Evolutionary conservation across 768 basidiomycete genomes (phyloP).

Genomic region (Leucosporidium creatinivorum): DNA sequence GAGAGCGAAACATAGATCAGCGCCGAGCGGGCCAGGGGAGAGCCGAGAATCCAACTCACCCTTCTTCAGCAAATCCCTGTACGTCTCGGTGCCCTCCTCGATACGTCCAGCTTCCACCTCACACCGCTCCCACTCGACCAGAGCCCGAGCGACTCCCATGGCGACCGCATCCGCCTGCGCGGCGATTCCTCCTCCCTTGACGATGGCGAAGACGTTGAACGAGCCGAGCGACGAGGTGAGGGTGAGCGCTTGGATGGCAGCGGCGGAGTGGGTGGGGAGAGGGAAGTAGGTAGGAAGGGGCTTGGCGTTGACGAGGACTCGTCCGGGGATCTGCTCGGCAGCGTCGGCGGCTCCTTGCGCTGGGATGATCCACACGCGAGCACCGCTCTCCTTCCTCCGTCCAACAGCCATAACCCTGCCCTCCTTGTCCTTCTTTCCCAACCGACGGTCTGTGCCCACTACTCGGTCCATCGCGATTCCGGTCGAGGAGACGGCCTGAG

Average conservation of each 20-base stretch:
- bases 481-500: constrained; percentile 10
- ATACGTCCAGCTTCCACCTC: constrained; percentile 40
- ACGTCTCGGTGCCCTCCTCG: constrained; percentile 58
- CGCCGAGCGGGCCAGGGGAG: constrained; percentile 2
- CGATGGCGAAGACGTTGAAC: constrained; percentile 66
- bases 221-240: constrained; percentile 5
- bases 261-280: constrained; percentile 65
- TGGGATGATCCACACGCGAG: constrained; percentile 84
- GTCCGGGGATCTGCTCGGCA: constrained; percentile 16
- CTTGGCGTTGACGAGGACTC: constrained; percentile 73
- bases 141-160: constrained; percentile 42
- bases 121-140: constrained; percentile 36
- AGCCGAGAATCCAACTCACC: constrained; percentile 46
- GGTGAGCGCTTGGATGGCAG: constrained; percentile 72
- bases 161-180: constrained; percentile 82
- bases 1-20: neutral
- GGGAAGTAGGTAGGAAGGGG: constrained; percentile 75
- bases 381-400: constrained; percentile 78
- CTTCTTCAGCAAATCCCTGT: constrained; percentile 60
- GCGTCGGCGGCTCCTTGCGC: constrained; percentile 8
- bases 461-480: constrained; percentile 27
- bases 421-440: constrained; percentile 58
- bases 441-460: constrained; percentile 52
- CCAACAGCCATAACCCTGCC: constrained; percentile 84
- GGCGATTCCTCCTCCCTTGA: constrained; percentile 78